Evolutionary conservation across 2,329 filamentous ascomycete genomes (phyloP), one percentile per base, ranked within the genome.

Genomic region (Cladobotryum mycophilum): DNA sequence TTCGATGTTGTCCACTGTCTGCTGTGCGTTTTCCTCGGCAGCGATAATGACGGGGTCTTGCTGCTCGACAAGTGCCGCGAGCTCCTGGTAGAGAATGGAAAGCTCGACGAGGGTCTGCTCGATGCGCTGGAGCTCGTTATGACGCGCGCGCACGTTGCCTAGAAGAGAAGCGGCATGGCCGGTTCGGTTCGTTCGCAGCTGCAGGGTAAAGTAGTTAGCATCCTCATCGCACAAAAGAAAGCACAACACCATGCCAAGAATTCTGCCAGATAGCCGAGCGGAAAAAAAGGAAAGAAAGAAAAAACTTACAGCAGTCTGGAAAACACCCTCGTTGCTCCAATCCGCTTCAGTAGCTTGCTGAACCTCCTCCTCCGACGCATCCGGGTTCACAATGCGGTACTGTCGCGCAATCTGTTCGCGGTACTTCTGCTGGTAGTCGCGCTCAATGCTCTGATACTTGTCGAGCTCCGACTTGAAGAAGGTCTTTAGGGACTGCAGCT

Each of bases 41-140:
- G 79, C 72, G 55, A 75, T 64, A 45, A 91, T 77, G 44, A 81
- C 72, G 15, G 75, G 70, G 53, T 89, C 86, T 64, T 92, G 87
- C 61, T 84, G 77, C 59, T 88, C 80, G 52, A 92, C 82, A 53
- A 86, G 75, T 59, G 86, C 81, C 53, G 86, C 85, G 55, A 93
- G 81, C 61, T 91, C 83, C 57, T 84, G 75, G 73, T 89, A 90
- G 60, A 92, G 77, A 44, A 77, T 65, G 22, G 81, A 77, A 40
- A 92, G 78, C 66, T 92, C 85, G 35, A 74, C 72, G 56, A 92
- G 77, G 5, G 86, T 89, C 64, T 80, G 76, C 69, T 92, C 87
- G 59, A 93, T 92, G 67, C 81, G 82, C 70, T 88, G 81, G 56
- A 92, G 84, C 70, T 92, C 88, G 64, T 87, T 88, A 75, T 92